These are phyloP conservation scores for Macrophomina pseudophaseolina DNA, from an alignment of 2,329 filamentous ascomycete genomes.

Conservation along the genomic window DNA sequence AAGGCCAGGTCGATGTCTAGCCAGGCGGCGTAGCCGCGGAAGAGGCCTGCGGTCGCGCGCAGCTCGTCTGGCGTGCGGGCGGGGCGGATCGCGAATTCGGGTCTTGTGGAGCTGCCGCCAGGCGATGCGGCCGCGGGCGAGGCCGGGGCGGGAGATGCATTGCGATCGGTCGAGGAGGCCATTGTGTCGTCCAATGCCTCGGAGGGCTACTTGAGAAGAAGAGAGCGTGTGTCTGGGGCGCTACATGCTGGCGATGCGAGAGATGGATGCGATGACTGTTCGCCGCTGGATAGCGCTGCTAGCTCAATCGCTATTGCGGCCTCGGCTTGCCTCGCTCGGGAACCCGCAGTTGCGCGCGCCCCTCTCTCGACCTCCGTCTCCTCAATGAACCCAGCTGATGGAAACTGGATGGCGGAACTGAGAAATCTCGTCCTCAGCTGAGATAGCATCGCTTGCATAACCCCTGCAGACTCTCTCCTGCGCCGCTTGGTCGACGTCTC, in stretches of 20 bases:
- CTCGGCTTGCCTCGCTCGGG: neutral
- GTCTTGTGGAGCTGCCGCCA: neutral
- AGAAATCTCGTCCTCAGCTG: neutral
- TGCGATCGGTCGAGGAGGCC: neutral
- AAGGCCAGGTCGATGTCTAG: constrained; percentile 62
- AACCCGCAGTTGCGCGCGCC: neutral
- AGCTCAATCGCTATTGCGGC: neutral
- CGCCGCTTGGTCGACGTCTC: neutral
- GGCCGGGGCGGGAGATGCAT: neutral
- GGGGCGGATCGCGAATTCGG: constrained; percentile 37
- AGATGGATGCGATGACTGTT: neutral
- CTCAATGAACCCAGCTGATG: neutral
- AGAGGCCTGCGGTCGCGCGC: constrained; percentile 41
- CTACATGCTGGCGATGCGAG: neutral
- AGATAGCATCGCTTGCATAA: neutral
- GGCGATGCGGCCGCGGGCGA: neutral
- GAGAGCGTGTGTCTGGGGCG: neutral
- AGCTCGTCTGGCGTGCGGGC: constrained; percentile 52
- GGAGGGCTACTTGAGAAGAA: neutral
- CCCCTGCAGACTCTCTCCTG: neutral
- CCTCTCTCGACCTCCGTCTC: neutral
- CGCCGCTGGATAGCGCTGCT: neutral
- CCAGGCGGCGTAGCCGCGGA: constrained; percentile 47
- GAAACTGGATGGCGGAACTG: neutral
- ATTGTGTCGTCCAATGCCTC: neutral